These are phyloP conservation scores for Botrytis medusae DNA, from an alignment of 2,329 filamentous ascomycete species.

Conservation along the genomic window DNA sequence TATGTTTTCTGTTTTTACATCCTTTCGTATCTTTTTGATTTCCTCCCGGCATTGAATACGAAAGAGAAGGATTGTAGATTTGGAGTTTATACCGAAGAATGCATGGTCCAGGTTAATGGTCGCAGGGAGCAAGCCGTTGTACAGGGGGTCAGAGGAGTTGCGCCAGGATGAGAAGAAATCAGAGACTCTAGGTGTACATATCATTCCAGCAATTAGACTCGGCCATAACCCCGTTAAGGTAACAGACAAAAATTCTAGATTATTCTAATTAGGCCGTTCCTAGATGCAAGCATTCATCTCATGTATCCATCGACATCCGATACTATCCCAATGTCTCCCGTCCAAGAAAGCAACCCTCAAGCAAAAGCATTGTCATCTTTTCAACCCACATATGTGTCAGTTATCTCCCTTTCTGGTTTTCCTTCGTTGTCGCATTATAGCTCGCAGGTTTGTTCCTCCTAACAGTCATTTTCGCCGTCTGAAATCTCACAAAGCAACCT, in stretches of 20 bases:
- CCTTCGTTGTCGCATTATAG: conserved; percentile 17
- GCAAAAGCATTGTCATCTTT: neutral
- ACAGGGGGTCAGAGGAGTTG: neutral
- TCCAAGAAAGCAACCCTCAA: neutral
- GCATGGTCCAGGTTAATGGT: conserved; percentile 3
- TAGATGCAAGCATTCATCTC: neutral
- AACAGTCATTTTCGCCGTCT: conserved; percentile 23
- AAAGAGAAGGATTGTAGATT: conserved; percentile 17
- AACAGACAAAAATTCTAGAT: neutral
- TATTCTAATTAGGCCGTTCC: neutral
- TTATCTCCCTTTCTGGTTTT: neutral
- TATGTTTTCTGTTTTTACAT: conserved; percentile 86
- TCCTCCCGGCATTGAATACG: conserved; percentile 62
- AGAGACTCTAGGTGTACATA: neutral
- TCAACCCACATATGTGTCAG: neutral
- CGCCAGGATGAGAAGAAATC: neutral
- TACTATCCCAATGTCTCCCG: neutral
- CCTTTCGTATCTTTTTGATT: conserved; percentile 80
- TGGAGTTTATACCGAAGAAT: conserved; percentile 10
- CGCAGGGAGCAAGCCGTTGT: neutral
- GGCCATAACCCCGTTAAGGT: neutral
- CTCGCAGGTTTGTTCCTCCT: conserved; percentile 21
- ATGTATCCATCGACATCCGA: neutral
- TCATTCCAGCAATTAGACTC: neutral
- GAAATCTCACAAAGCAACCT: conserved; percentile 24